These are phyloP conservation scores for Sporisorium exsertum DNA, from an alignment of 1,284 basidiomycete species.

Conservation along the genomic window DNA sequence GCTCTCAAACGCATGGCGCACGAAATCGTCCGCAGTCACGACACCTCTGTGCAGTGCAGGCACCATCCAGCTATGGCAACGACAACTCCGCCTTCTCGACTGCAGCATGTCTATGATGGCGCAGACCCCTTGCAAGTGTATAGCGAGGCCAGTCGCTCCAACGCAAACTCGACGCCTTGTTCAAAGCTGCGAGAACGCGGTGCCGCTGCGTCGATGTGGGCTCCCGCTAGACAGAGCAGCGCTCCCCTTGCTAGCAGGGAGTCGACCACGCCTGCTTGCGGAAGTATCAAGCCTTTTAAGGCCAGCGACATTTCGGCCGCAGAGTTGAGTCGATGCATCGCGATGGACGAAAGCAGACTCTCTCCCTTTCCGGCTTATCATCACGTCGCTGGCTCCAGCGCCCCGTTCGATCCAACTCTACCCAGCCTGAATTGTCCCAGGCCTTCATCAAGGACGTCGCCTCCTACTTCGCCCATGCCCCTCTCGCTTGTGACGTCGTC, in stretches of 20 bases:
- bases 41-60: slow-evolving; percentile 10
- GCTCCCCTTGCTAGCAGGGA: not conserved
- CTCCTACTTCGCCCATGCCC: slow-evolving; percentile 14
- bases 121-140: slow-evolving; percentile 29
- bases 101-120: slow-evolving; percentile 25
- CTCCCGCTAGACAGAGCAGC: slow-evolving; percentile 1
- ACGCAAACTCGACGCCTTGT: not conserved
- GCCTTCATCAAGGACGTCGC: slow-evolving; percentile 11
- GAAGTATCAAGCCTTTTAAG: slow-evolving; percentile 6
- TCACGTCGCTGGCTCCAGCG: not conserved
- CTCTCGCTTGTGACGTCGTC: slow-evolving; percentile 5
- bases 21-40: slow-evolving; percentile 26
- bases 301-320: slow-evolving; percentile 17
- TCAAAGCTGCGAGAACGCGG: slow-evolving; percentile 12
- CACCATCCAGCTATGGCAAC: slow-evolving; percentile 20
- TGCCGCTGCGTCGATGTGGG: slow-evolving; percentile 36
- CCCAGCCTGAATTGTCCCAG: slow-evolving; percentile 7
- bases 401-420: slow-evolving; percentile 1
- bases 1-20: slow-evolving; percentile 40
- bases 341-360: slow-evolving; percentile 2
- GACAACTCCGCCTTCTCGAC: slow-evolving; percentile 12
- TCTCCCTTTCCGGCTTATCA: slow-evolving; percentile 2
- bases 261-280: not conserved
- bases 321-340: slow-evolving; percentile 27
- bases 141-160: slow-evolving; percentile 1